Evolutionary conservation across 2,329 filamentous ascomycete species (phyloP), one percentile per base, ranked within the genome.

Genomic region (Chlorencoelia australis): DNA sequence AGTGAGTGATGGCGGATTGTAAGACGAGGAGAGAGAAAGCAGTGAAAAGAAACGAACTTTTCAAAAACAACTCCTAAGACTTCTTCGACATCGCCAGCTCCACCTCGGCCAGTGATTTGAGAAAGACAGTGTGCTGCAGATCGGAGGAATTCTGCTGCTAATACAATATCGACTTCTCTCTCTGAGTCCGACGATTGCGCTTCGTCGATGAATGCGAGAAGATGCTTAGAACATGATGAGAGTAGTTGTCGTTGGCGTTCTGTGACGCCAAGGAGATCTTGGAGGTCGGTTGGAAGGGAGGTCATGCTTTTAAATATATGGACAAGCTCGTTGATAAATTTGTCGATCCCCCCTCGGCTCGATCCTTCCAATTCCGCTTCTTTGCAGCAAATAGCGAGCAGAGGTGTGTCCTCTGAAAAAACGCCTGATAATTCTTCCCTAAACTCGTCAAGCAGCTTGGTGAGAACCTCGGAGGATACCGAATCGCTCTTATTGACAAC

Each of bases 61-160:
- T 96, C 89, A 63, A 98, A 98, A 4, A 98, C 88, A 15, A 98
- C 88, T 0, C 91, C 91, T 29, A 98, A 63, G 6, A 98, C 85
- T 55, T 96, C 91, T 57, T 98, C 89, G 11, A 96, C 86, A 59
- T 96, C 89, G 2, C 87, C 84, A 26, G 73, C 74, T 50, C 87
- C 84, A 1, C 87, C 88, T 37, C 75, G 75, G 1, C 91, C 91
- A 1, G 87, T 96, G 50, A 96, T 94, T 39, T 78, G 75, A 2
- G 86, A 82, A n/a, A 95, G 67, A 44, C 76, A 79, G 35, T 79
- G 74, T 1, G 85, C 87, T 9, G 87, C 88, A 47, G 75, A 76
- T 28, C 91, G 79, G 37, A 98, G 67, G 54, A 88, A 77, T 59
- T 98, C 91, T 1, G 91, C 91, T 8, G 87, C 88, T 17, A 94